phyloP scores from a whole-genome alignment of 2,329 filamentous ascomycete genomes.

The Coniochaeta sp. region DNA sequence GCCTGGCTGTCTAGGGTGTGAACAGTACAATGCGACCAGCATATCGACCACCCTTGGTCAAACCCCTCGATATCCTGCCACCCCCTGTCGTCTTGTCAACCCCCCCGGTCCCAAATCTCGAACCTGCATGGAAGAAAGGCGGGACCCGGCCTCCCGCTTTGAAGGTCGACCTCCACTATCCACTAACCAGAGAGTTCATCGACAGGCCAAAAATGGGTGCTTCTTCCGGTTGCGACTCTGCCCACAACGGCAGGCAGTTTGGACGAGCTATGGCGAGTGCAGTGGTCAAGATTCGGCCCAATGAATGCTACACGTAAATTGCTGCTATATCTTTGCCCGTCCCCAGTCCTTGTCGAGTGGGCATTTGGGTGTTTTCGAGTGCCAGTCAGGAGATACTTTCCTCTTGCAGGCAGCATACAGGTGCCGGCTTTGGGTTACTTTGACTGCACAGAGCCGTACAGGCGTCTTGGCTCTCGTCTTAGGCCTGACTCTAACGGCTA shows the following conservation, averaged over 20 bases:
- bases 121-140: slow-evolving; percentile 2
- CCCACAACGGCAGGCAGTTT: background rate
- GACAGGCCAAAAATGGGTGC: background rate
- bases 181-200: background rate
- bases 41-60: background rate
- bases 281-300: background rate
- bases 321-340: background rate
- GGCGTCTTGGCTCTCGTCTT: background rate
- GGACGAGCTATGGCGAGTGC: background rate
- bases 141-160: slow-evolving; percentile 1
- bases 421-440: slow-evolving; percentile 1
- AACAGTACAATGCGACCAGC: slow-evolving; percentile 1
- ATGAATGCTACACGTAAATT: background rate
- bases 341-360: background rate
- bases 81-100: background rate
- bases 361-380: background rate
- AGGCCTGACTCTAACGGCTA: background rate
- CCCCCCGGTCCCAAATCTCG: background rate
- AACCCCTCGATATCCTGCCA: background rate
- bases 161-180: background rate
- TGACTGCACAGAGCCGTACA: background rate
- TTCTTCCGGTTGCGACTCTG: slow-evolving; percentile 2
- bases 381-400: background rate
- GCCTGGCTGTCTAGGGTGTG: background rate
- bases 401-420: background rate